phyloP scores from a whole-genome alignment of 2,329 filamentous ascomycete species.

The Pseudogymnoascus sp. region DNA sequence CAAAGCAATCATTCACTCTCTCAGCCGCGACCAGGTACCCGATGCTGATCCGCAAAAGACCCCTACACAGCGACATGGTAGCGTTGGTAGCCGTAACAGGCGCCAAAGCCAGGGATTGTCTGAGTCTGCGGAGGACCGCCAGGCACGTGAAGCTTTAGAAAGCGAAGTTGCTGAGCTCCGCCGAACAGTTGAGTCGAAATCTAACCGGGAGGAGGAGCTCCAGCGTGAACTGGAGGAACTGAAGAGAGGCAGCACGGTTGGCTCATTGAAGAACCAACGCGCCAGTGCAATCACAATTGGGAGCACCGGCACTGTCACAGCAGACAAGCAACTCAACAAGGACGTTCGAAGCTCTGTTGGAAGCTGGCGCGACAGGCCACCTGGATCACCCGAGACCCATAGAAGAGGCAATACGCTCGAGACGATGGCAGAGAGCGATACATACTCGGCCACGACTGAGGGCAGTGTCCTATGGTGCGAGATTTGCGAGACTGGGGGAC shows the following conservation, averaged over 20 bases:
- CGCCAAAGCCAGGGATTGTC: constrained; percentile 37
- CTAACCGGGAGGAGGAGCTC: constrained; percentile 69
- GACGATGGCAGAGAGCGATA: constrained; percentile 62
- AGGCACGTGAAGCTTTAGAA: constrained; percentile 62
- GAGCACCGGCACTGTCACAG: constrained; percentile 32
- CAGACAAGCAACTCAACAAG: constrained; percentile 29
- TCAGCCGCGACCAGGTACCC: constrained; percentile 63
- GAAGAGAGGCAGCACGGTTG: constrained; percentile 36
- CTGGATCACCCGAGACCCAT: constrained; percentile 38
- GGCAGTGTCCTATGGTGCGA: constrained; percentile 77
- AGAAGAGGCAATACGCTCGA: constrained; percentile 48
- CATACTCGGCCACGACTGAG: constrained; percentile 62
- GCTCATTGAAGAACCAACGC: constrained; percentile 34
- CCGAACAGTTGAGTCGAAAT: constrained; percentile 62
- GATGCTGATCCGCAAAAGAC: constrained; percentile 26
- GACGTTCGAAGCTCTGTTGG: constrained; percentile 60
- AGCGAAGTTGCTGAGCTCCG: constrained; percentile 73
- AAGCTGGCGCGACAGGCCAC: constrained; percentile 41
- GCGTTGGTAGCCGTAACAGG: constrained; percentile 9
- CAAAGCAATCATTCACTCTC: constrained; percentile 94
- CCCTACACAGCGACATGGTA: constrained; percentile 21
- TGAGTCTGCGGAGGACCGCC: constrained; percentile 45
- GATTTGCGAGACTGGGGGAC: constrained; percentile 84
- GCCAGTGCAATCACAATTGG: constrained; percentile 41
- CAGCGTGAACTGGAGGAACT: constrained; percentile 69